Evolutionary conservation across 2,329 filamentous ascomycete genomes (phyloP).

Genomic region (Botrytis tulipae): DNA sequence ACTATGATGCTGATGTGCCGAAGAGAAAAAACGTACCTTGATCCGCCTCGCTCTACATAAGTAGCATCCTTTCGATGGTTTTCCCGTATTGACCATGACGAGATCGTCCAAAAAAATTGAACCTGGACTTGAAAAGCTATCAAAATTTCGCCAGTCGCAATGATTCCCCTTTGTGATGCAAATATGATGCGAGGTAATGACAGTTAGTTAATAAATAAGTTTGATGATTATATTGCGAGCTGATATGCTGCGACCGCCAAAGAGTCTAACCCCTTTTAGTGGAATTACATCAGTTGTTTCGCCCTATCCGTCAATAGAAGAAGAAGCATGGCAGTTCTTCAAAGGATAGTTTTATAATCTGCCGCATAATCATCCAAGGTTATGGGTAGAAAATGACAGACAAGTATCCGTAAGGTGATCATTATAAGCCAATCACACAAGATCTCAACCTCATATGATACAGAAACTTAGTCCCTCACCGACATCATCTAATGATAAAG

Average conservation of each 20-base stretch:
- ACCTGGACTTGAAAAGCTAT: neutral
- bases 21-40: constrained; percentile 11
- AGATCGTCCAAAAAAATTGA: neutral
- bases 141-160: neutral
- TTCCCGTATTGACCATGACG: constrained; percentile 14
- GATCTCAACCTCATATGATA: neutral
- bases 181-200: neutral
- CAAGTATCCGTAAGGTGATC: neutral
- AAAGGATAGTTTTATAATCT: neutral
- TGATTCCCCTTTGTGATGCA: neutral
- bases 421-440: neutral
- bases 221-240: neutral
- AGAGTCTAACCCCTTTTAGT: too few species aligned
- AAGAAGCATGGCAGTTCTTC: neutral
- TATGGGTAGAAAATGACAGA: neutral
- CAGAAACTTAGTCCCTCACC: neutral
- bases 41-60: constrained; percentile 23
- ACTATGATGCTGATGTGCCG: neutral
- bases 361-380: neutral
- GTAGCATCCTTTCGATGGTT: constrained; percentile 24
- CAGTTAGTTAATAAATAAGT: neutral
- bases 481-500: neutral
- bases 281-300: neutral
- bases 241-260: neutral
- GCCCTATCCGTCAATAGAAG: too few species aligned